Evolutionary conservation across 2,329 filamentous ascomycete genomes (phyloP), one percentile per base, ranked within the genome.

Genomic region (Fusarium longipes): DNA sequence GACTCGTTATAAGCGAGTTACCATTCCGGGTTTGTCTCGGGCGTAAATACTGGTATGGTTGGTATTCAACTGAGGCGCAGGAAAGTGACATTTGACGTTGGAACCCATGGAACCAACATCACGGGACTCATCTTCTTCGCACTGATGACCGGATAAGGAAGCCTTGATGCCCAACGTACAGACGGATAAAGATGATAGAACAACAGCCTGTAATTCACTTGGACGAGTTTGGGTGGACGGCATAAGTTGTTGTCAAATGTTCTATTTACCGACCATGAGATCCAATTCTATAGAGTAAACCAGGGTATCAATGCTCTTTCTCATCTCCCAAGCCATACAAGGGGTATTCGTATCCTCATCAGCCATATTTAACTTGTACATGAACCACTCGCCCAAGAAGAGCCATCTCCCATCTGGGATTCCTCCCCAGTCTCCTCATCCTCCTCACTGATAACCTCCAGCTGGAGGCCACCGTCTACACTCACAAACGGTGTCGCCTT

Each of bases 1-100:
- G 48, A 24, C 29, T 30, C 14, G 18, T 33, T 32, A 43, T 44
- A 49, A 57, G 40, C 36, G 54, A 61, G 40, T 39, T 67, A 55
- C 64, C 64, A 48, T 65, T 67, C 58, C 65, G 53, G 64, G 64
- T 42, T 60, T 54, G 55, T 67, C 20, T 67, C 48, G 64, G 58
- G 64, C 48, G 47, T 59, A 68, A 60, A 60, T 48, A 48, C n/a
- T 14, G 20, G 25, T 27, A 27, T 10, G 27, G n/a, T n/a, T n/a
- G 22, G 17, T 48, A 6, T 22, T 48, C 44, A 12, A 58, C 27
- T 67, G 64, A 65, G 64, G 64, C 64, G 53, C 60, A 67, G 64
- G 22, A 49, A 30, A 40, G 27, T 49, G 45, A 22, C 44, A 60
- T 57, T 43, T 36, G 30, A 25, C 30, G 20, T 36, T 48, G 22